Evolutionary conservation across 2,329 filamentous ascomycete genomes (phyloP).

Genomic region (Elsinoe perseae): DNA sequence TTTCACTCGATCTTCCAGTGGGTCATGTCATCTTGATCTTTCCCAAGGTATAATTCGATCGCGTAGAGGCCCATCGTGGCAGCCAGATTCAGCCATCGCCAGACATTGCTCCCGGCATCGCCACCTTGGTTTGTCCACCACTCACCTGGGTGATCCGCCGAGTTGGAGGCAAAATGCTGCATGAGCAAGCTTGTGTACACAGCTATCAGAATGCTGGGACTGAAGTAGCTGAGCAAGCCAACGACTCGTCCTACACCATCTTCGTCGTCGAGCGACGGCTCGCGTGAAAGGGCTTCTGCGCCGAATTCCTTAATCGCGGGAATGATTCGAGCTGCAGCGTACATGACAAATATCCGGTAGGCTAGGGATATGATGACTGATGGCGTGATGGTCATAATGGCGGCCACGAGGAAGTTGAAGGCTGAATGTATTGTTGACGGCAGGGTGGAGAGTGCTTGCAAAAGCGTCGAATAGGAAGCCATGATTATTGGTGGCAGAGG

Average conservation of each 20-base stretch:
- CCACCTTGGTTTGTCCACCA: conserved; percentile 84
- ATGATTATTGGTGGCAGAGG: conserved; percentile 97
- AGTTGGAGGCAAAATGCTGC: conserved; percentile 82
- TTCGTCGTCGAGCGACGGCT: conserved; percentile 71
- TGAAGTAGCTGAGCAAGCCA: conserved; percentile 85
- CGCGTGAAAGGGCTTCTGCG: conserved; percentile 71
- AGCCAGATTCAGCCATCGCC: conserved; percentile 88
- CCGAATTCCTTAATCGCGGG: conserved; percentile 85
- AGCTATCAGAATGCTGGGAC: conserved; percentile 85
- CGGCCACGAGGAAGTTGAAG: conserved; percentile 79
- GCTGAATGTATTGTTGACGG: conserved; percentile 75
- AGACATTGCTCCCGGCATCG: conserved; percentile 74
- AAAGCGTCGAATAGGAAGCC: conserved; percentile 89
- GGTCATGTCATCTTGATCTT: conserved; percentile 68
- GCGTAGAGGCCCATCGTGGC: conserved; percentile 86
- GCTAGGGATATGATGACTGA: conserved; percentile 92
- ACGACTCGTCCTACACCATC: conserved; percentile 75
- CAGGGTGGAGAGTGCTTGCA: conserved; percentile 75
- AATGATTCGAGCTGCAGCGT: conserved; percentile 91
- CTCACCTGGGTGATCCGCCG: conserved; percentile 48
- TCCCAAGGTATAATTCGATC: conserved; percentile 79
- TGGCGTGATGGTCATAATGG: conserved; percentile 89
- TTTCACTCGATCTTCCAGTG: conserved; percentile 94
- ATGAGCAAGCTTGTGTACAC: conserved; percentile 93
- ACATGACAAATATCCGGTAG: conserved; percentile 91